A percentile compares a stretch with the other conserved stretches of the same genome.
These are phyloP conservation scores for Ustilago cynodontis DNA, from an alignment of 1,284 basidiomycete species.

Conservation along the genomic window DNA sequence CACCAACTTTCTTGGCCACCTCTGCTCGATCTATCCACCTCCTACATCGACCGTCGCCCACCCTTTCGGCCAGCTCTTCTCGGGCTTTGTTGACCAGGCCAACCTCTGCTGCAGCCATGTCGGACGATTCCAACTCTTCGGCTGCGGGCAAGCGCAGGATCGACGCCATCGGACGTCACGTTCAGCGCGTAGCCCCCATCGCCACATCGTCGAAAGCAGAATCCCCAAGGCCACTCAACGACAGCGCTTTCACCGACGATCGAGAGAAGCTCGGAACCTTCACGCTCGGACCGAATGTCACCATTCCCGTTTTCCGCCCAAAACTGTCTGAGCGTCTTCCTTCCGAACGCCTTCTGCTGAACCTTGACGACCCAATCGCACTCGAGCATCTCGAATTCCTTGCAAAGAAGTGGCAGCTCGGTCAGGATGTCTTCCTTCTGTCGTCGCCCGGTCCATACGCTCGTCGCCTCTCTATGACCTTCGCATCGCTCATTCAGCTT, in stretches of 20 bases:
- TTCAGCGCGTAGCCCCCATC: slow-evolving; percentile 36
- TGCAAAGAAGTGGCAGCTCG: slow-evolving; percentile 68
- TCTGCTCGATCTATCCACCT: not conserved
- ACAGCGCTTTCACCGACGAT: slow-evolving; percentile 24
- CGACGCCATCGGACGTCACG: slow-evolving; percentile 44
- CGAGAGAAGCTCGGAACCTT: slow-evolving; percentile 60
- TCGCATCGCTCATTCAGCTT: slow-evolving; percentile 68
- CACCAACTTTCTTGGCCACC: not conserved
- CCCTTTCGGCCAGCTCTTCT: not conserved
- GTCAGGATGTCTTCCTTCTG: slow-evolving; percentile 68
- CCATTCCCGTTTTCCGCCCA: slow-evolving; percentile 63
- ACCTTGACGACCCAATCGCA: slow-evolving; percentile 64
- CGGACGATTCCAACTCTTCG: slow-evolving; percentile 32
- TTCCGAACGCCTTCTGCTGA: slow-evolving; percentile 59
- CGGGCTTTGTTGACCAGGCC: not conserved
- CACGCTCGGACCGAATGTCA: slow-evolving; percentile 63
- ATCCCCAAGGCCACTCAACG: slow-evolving; percentile 21
- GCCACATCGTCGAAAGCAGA: slow-evolving; percentile 26
- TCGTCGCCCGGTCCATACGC: slow-evolving; percentile 69
- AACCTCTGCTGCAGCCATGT: slow-evolving; percentile 11
- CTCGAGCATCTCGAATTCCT: slow-evolving; percentile 68
- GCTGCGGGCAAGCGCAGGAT: slow-evolving; percentile 38
- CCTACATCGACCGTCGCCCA: not conserved
- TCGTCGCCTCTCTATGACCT: slow-evolving; percentile 70
- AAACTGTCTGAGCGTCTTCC: slow-evolving; percentile 59